Base-by-base conservation (phyloP, 2,329 filamentous ascomycete species). In the Cordyceps militaris region DNA sequence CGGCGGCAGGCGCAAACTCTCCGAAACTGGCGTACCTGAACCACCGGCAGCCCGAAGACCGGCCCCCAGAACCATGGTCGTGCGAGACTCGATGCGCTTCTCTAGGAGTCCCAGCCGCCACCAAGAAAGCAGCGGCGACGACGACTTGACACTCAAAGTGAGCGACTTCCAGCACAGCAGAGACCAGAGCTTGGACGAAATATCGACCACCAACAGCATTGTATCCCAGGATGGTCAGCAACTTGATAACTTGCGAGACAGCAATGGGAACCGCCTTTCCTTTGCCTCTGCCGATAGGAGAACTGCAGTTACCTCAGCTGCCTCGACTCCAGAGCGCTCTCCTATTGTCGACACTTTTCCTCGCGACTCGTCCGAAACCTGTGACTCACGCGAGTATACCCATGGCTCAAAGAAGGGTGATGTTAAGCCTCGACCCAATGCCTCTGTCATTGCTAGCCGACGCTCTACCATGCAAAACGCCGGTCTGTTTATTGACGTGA, bases 1-100 rank as follows among this genome's bases (percentile, higher is more conserved):
- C 8, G 87, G 87, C 28, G 88, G 88, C 19, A 86, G 82, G 72
- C 85, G 81, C 68, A 76, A 77, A 57, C 68, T 81, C 24, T 81
- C 83, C 0, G 84, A 87, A 66, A 85, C 80, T 4, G 84, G 82
- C 40, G 76, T 73, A 60, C 76, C 76, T 0, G 79, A 79, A 60
- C 48, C 48, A 19, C 42, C 32, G 34, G 34, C 24, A 19, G 19
- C 28, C 26, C 24, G 34, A 3, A 40, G 8, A 21, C 53, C n/a
- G 24, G 26, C 34, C 23, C 19, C 54, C 16, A 32, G 54, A 28
- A 34, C 54, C 10, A 53, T 53, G 21, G 32, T 53, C 11, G 40
- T 58, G 21, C 56, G 74, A 61, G 76, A 79, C 60, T 73, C 76
- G 44, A 75, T 74, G 0, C 64, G 79, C 49, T 73, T 80, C n/a